Evolutionary conservation across 106 monocot species (phyloP).

Genomic region (Triglochin maritima): DNA sequence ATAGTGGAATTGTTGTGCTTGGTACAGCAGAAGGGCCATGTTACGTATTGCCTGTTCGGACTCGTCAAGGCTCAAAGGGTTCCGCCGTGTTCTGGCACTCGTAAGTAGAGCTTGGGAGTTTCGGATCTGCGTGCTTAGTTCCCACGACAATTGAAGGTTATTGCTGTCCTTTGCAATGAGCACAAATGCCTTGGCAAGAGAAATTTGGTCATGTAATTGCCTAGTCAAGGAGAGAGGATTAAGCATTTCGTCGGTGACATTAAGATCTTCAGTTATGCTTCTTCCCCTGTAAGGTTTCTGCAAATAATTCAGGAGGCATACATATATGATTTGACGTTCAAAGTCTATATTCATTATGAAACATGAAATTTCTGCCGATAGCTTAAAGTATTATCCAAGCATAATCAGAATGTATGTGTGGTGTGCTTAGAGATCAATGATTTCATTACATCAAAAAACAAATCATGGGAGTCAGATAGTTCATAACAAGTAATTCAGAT

Average conservation of each 20-base stretch:
- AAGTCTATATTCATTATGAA: background rate
- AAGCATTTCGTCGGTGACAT: conserved; percentile 57
- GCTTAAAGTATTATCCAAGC: no score
- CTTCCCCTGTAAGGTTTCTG: conserved; percentile 24
- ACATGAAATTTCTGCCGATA: background rate
- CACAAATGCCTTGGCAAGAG: conserved; percentile 51
- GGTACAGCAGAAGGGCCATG: conserved; percentile 61
- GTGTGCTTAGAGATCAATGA: no score
- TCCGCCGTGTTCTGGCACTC: conserved; percentile 15
- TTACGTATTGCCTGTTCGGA: conserved; percentile 35
- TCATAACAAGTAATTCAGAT: no score
- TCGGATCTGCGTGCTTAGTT: conserved; percentile 46
- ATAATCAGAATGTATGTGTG: no score
- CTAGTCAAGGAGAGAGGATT: conserved; percentile 46
- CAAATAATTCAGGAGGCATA: background rate
- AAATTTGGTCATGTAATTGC: conserved; percentile 68
- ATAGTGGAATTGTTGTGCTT: conserved; percentile 55
- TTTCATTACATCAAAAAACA: no score
- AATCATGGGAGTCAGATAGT: no score
- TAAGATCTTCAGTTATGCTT: conserved; percentile 26
- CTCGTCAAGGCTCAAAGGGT: conserved; percentile 21
- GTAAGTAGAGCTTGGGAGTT: conserved; percentile 44
- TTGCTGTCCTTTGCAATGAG: conserved; percentile 63
- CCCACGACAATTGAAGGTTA: conserved; percentile 49
- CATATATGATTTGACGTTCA: background rate